Percentiles rank a stretch among this genome's conserved stretches.
Evolutionary conservation across 2,329 filamentous ascomycete species (phyloP).

Genomic region (Neofusicoccum cordaticola): DNA sequence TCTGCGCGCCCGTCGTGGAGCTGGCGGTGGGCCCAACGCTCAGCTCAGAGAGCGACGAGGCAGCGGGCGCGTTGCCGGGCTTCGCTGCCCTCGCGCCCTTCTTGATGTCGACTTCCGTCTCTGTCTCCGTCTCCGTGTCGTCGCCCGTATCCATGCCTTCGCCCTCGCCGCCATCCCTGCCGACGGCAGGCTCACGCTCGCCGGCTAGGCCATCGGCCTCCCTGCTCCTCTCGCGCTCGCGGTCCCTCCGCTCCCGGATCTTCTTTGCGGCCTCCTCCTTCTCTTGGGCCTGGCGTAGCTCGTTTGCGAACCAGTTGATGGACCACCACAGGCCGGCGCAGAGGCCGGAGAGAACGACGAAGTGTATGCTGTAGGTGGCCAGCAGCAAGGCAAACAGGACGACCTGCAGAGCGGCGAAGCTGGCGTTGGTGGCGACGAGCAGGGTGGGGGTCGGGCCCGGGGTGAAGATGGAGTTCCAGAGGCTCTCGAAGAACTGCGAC

Average conservation of each 20-base stretch:
- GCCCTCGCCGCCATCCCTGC: slow-evolving; percentile 33
- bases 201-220: slow-evolving; percentile 29
- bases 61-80: neutral
- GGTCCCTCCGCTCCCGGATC: slow-evolving; percentile 40
- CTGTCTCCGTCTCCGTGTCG: slow-evolving; percentile 45
- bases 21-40: slow-evolving; percentile 20
- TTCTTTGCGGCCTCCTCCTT: slow-evolving; percentile 51
- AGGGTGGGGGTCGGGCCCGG: slow-evolving; percentile 86
- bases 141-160: slow-evolving; percentile 45
- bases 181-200: slow-evolving; percentile 19
- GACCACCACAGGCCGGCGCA: slow-evolving; percentile 83
- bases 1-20: slow-evolving; percentile 28
- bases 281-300: slow-evolving; percentile 50
- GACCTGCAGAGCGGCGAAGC: slow-evolving; percentile 81
- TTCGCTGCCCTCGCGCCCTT: neutral
- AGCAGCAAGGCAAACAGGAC: slow-evolving; percentile 73
- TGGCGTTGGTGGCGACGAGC: slow-evolving; percentile 82
- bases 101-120: slow-evolving; percentile 29
- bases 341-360: slow-evolving; percentile 74
- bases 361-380: slow-evolving; percentile 85
- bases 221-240: slow-evolving; percentile 39
- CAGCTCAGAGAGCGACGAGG: slow-evolving; percentile 20
- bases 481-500: slow-evolving; percentile 41
- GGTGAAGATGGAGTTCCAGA: slow-evolving; percentile 92
- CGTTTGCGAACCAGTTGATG: slow-evolving; percentile 94